Conservation (phyloP, 208 protist species). For the Leishmania braziliensis region DNA sequence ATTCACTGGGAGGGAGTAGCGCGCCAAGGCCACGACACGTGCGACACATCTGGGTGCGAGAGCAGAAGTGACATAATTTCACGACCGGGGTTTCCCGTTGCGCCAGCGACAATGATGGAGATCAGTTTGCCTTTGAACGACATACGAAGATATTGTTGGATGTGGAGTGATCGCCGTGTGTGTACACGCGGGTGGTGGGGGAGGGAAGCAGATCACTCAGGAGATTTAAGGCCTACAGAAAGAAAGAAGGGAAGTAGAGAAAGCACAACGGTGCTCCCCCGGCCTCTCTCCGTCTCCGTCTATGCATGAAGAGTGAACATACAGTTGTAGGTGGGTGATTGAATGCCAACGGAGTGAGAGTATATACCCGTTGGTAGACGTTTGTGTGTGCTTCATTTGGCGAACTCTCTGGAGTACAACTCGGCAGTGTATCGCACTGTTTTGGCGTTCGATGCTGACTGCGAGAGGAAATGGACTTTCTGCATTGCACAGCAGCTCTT, state of each 20-base stretch:
- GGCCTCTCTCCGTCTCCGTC: not conserved
- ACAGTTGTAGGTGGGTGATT: not conserved
- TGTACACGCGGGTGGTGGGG: not conserved
- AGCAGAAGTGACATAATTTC: constrained; percentile 61
- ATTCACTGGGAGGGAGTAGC: constrained; percentile 55
- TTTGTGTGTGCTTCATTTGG: not conserved
- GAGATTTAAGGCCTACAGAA: not conserved
- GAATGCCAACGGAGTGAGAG: not conserved
- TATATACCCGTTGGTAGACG: not conserved
- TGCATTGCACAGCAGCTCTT: not conserved
- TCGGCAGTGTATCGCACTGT: not conserved
- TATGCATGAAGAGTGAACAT: not conserved
- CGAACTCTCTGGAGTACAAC: not conserved
- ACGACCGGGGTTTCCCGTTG: constrained; percentile 55
- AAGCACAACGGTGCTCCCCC: not conserved
- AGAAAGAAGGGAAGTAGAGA: not conserved
- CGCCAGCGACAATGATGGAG: constrained; percentile 66
- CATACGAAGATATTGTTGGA: not conserved
- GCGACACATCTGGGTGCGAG: constrained; percentile 54
- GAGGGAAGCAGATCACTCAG: not conserved
- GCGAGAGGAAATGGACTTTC: not conserved
- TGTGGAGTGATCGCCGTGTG: not conserved
- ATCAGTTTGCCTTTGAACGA: constrained; percentile 46
- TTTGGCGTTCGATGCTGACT: not conserved
- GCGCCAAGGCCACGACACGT: constrained; percentile 63